Percentiles rank a stretch among this genome's conserved stretches.
Evolutionary conservation across 2,329 filamentous ascomycete genomes (phyloP).

Genomic region (Neofusicoccum ribis): DNA sequence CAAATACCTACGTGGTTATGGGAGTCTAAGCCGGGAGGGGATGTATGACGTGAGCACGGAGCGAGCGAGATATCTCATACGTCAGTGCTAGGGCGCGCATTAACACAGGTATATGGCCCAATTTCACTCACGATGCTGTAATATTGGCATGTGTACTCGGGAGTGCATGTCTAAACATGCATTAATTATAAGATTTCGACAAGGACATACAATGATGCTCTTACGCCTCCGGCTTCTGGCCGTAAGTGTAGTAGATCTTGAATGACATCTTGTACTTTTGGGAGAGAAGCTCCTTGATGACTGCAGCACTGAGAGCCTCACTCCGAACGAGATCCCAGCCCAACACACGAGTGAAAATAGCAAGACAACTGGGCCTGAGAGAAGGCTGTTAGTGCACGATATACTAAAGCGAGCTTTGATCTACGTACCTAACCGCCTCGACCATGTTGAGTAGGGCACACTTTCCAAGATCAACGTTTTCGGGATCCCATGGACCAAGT

Average conservation of each 20-base stretch:
- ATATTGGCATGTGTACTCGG: no score
- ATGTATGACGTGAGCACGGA: no score
- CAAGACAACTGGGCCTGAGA: conserved; percentile 30
- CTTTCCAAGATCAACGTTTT: not conserved
- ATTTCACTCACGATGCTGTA: no score
- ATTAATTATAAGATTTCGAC: no score
- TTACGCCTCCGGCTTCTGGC: not conserved
- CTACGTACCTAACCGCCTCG: conserved; percentile 28
- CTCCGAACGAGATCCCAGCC: conserved; percentile 46
- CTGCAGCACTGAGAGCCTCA: conserved; percentile 36
- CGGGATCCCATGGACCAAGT: not conserved
- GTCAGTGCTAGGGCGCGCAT: no score
- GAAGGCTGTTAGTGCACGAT: conserved; percentile 38
- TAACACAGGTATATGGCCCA: no score
- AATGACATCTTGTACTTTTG: not conserved
- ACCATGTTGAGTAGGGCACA: conserved; percentile 14
- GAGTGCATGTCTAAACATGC: no score
- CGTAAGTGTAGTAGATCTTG: conserved; percentile 3
- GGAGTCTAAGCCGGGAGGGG: no score
- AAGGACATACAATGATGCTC: no score
- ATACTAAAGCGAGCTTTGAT: no score
- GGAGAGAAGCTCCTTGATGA: conserved; percentile 25
- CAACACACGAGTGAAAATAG: conserved; percentile 42
- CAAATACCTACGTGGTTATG: no score
- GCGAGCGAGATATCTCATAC: no score